Evolutionary conservation across 352 stramenopile species (phyloP).

Genomic region (Thraustotheca clavata): DNA sequence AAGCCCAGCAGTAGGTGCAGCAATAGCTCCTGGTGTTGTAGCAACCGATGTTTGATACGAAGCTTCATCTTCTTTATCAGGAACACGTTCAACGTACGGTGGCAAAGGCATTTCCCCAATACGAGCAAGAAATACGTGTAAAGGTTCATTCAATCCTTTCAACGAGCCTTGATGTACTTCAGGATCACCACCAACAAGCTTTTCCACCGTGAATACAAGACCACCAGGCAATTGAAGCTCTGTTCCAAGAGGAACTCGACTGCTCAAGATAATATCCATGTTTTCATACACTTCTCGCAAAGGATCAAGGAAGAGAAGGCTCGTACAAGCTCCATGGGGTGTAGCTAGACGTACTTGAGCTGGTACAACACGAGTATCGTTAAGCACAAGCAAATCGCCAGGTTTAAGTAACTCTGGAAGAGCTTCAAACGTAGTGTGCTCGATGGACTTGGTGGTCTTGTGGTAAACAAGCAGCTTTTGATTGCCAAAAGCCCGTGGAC

Average conservation of each 20-base stretch:
- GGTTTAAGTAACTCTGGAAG: not conserved
- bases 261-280: constrained; percentile 13
- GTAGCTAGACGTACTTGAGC: not conserved
- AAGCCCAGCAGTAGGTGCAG: constrained; percentile 12
- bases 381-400: constrained; percentile 17
- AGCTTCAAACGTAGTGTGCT: constrained; percentile 17
- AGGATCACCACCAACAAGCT: constrained; percentile 14
- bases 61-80: constrained; percentile 20
- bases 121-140: constrained; percentile 13
- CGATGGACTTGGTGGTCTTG: not conserved
- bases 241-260: not conserved
- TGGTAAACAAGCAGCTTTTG: constrained; percentile 20
- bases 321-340: not conserved
- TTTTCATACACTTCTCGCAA: not conserved
- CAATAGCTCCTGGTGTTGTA: constrained; percentile 10
- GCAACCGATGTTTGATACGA: constrained; percentile 19
- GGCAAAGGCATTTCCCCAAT: constrained; percentile 19
- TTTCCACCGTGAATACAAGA: constrained; percentile 4
- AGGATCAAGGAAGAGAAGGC: constrained; percentile 20
- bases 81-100: constrained; percentile 19
- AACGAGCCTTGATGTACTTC: constrained; percentile 11
- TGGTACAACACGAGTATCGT: constrained; percentile 18
- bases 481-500: constrained; percentile 10
- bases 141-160: not conserved
- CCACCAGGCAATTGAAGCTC: not conserved